Conservation (phyloP, 495 filamentous ascomycete species). For the Chaetomidium leptoderma region DNA sequence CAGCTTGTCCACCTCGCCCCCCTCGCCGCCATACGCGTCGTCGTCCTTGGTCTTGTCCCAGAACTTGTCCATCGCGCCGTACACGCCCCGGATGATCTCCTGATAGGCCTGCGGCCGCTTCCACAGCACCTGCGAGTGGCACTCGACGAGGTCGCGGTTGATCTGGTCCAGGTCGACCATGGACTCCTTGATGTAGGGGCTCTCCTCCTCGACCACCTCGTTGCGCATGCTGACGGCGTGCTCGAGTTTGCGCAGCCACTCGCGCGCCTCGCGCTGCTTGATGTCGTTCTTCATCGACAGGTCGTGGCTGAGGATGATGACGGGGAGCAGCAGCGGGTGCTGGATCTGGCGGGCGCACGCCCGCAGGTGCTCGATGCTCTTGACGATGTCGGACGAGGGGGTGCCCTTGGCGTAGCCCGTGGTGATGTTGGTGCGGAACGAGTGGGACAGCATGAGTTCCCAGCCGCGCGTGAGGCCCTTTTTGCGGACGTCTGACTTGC, state of each 20-base stretch:
- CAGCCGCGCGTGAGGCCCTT: conserved; percentile 55
- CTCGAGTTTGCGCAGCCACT: conserved; percentile 53
- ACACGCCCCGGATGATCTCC: conserved; percentile 46
- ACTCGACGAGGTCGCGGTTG: conserved; percentile 55
- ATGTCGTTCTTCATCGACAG: conserved; percentile 45
- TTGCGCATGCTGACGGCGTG: conserved; percentile 54
- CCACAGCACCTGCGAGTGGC: conserved; percentile 54
- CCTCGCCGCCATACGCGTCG: conserved; percentile 18
- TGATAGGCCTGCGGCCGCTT: conserved; percentile 55
- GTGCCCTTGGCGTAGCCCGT: conserved; percentile 54
- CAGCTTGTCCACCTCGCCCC: conserved; percentile 33
- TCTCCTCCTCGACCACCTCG: conserved; percentile 48
- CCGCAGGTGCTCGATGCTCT: conserved; percentile 43
- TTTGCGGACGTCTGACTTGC: conserved; percentile 55
- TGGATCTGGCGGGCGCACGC: conserved; percentile 42
- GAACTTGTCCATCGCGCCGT: conserved; percentile 43
- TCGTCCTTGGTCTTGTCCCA: conserved; percentile 21
- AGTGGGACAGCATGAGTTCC: conserved; percentile 56
- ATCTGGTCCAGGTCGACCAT: conserved; percentile 51
- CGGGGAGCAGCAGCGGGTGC: conserved; percentile 52
- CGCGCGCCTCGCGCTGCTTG: conserved; percentile 52
- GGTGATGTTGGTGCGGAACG: conserved; percentile 47
- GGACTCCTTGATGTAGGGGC: conserved; percentile 41
- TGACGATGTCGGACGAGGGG: conserved; percentile 44
- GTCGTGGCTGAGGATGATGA: conserved; percentile 51